Base-by-base conservation (phyloP, 176 grass and related monocot species). In the Carex parvula region DNA sequence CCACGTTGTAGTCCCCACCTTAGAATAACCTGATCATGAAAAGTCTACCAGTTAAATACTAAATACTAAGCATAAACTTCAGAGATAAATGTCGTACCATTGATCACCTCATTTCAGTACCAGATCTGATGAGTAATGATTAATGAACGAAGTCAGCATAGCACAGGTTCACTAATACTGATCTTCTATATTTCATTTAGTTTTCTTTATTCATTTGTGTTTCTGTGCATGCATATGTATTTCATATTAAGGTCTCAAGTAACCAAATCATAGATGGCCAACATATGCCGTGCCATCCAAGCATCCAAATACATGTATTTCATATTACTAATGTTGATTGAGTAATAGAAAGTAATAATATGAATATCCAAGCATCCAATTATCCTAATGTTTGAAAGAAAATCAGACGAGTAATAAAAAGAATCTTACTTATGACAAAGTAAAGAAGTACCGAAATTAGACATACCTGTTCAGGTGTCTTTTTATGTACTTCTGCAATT, bases 1-100 rank as follows among this genome's bases (percentile, higher is more conserved):
- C 87, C 87, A 56, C 84, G 66, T 66, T 89, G 87, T 18, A 86
- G 67, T 35, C 87, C 87, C 87, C 87, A 89, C 17, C 87, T 74
- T 53, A 89, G 87, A 82, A 89, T 89, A 59, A 89, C 69, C 87
- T 89, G 37, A 67, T 52, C 5, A 21, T 71, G 6, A 10, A 42
- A 6, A 76, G 2, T 76, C 26, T 16, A 48, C 37, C 14, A 70
- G 62, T 44, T 24, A 58, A 33, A 35, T 35, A 82, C 14, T 41
- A 39, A 69, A 13, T 54, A 26, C 13, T 76, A 15, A 76, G 71
- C 46, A 76, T 52, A 54, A 12, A 76, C 48, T 76, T 76, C 0
- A 53, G 21, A 55, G 54, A 76, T 30, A 76, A 15, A 26, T 52
- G 44, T 29, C 22, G 3, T 22, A 32, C 48, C 44, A 74, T 22